Percentiles rank a stretch among this genome's conserved stretches.
Conservation (phyloP, 768 basidiomycete genomes). For the Dioszegia aurantiaca region DNA sequence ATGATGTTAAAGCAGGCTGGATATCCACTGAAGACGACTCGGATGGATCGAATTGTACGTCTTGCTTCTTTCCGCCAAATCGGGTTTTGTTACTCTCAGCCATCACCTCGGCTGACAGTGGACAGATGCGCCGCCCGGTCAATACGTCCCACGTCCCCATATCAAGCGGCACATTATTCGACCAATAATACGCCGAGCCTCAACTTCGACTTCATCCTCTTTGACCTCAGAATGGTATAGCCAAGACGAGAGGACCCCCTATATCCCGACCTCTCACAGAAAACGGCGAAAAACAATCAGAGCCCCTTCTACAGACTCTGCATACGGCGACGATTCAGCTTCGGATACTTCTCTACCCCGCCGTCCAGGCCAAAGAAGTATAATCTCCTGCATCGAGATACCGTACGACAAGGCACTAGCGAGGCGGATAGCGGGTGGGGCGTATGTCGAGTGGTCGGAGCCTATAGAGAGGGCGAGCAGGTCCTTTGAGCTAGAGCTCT, state of each 20-base stretch:
- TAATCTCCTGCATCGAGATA: constrained; percentile 41
- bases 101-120: no score
- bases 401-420: constrained; percentile 29
- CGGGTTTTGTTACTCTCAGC: constrained; percentile 21
- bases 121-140: no score
- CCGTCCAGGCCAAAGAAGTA: constrained; percentile 19
- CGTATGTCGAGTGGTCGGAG: constrained; percentile 37
- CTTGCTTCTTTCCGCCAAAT: background rate
- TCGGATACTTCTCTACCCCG: background rate
- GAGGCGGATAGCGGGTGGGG: constrained; percentile 34
- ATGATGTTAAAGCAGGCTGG: background rate
- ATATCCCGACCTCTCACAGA: no score
- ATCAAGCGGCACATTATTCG: no score
- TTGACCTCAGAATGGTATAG: no score
- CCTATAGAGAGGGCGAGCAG: constrained; percentile 22
- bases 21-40: background rate
- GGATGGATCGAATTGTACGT: background rate
- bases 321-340: no score
- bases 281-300: no score
- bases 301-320: no score
- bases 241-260: no score
- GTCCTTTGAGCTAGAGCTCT: background rate
- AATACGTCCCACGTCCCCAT: no score
- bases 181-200: no score
- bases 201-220: no score